phyloP scores from a whole-genome alignment of 2,329 filamentous ascomycete species.

The Pseudodiploospora longispora region DNA sequence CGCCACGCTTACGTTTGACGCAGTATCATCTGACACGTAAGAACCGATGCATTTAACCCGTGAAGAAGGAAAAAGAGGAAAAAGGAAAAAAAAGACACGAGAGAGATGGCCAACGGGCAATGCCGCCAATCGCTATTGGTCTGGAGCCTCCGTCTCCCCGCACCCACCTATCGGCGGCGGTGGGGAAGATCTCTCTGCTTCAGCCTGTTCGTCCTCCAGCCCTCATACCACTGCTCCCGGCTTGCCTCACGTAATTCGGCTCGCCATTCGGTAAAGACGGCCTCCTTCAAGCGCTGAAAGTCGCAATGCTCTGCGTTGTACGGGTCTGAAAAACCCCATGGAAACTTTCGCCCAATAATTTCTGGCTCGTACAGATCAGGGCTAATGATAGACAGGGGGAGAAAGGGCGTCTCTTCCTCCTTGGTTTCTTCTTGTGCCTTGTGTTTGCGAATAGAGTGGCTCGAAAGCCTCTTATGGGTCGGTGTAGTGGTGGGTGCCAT shows the following conservation, averaged over 20 bases:
- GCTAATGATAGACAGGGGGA: constrained; percentile 88
- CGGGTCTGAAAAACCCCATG: constrained; percentile 95
- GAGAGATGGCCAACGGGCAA: not conserved
- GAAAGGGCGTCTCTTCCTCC: constrained; percentile 54
- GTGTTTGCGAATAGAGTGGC: constrained; percentile 35
- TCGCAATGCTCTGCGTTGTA: constrained; percentile 90
- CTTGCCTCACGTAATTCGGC: constrained; percentile 83
- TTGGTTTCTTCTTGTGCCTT: constrained; percentile 37
- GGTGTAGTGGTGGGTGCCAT: constrained; percentile 26
- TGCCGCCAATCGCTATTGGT: not conserved
- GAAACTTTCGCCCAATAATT: constrained; percentile 77
- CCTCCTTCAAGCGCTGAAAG: constrained; percentile 82
- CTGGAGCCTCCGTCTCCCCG: not conserved
- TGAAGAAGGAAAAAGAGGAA: not conserved
- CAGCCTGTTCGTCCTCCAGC: constrained; percentile 73
- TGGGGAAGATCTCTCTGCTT: constrained; percentile 42
- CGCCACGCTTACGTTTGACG: too few relatives aligned
- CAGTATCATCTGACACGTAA: too few relatives aligned
- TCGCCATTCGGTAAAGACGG: constrained; percentile 90
- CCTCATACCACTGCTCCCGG: constrained; percentile 89
- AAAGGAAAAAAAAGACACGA: not conserved
- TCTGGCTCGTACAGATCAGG: constrained; percentile 83
- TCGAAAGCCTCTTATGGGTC: constrained; percentile 37
- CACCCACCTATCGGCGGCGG: constrained; percentile 23
- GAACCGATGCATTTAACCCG: too few relatives aligned